Evolutionary conservation across 805 yeast genomes (phyloP).

Genomic region (Wickerhamiella parazyma): DNA sequence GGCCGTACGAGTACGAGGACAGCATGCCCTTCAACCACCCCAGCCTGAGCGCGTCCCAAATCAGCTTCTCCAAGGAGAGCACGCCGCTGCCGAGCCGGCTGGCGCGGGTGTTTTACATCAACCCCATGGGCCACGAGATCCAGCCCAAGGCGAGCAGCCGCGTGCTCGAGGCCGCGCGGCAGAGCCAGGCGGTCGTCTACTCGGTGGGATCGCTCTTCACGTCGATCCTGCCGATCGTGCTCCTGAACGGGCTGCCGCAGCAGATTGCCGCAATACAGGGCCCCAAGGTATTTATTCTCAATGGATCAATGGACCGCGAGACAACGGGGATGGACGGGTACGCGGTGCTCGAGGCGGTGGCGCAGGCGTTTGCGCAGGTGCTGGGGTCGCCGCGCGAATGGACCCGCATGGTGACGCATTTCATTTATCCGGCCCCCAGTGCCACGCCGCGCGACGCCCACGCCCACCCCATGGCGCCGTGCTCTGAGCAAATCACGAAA

Average conservation of each 20-base stretch:
- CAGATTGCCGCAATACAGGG: conserved; percentile 25
- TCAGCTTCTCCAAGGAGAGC: conserved; percentile 51
- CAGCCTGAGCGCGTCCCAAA: conserved; percentile 56
- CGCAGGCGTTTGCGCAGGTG: conserved; percentile 44
- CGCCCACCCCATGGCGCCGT: conserved; percentile 1
- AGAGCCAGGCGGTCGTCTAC: conserved; percentile 45
- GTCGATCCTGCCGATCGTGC: conserved; percentile 64
- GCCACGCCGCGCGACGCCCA: too few relatives aligned
- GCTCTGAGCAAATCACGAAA: background rate
- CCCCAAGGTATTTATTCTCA: conserved; percentile 43
- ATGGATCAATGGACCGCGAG: conserved; percentile 69
- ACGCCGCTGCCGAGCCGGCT: conserved; percentile 65
- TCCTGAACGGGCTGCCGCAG: conserved; percentile 49
- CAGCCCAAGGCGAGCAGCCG: conserved; percentile 58
- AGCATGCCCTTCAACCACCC: conserved; percentile 69
- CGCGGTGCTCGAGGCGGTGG: conserved; percentile 44
- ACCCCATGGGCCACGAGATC: conserved; percentile 79
- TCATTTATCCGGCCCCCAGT: conserved; percentile 35
- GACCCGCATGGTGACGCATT: too few relatives aligned
- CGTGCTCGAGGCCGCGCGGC: conserved; percentile 37
- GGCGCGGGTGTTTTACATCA: conserved; percentile 59
- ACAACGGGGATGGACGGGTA: conserved; percentile 52
- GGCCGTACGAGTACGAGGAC: conserved; percentile 29
- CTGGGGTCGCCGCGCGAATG: conserved; percentile 1
- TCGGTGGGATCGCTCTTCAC: conserved; percentile 87